These are phyloP conservation scores for Sinapis alba DNA, from an alignment of 441 rosid species.

Conservation along the genomic window DNA sequence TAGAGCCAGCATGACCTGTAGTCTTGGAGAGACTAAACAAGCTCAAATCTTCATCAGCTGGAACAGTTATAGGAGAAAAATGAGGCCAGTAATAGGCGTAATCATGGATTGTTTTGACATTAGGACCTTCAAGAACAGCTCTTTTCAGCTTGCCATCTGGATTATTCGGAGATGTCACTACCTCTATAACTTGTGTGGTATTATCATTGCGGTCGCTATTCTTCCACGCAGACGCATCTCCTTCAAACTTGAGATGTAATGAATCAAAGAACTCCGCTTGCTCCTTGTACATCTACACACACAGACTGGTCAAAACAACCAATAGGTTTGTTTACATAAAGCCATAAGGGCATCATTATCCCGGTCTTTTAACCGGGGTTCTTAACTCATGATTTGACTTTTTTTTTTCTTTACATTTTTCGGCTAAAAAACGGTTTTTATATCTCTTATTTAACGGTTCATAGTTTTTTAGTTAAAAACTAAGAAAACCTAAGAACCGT, in stretches of 20 bases:
- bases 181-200: constrained; percentile 44
- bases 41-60: constrained; percentile 54
- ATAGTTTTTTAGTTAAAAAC: too few species aligned
- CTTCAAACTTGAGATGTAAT: constrained; percentile 20
- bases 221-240: constrained; percentile 46
- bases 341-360: too few species aligned
- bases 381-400: too few species aligned
- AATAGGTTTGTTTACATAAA: not conserved
- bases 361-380: too few species aligned
- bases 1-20: constrained; percentile 75
- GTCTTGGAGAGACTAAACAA: constrained; percentile 63
- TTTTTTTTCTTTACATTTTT: too few species aligned
- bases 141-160: too few species aligned
- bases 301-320: not conserved
- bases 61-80: constrained; percentile 56
- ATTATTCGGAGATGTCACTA: constrained; percentile 75
- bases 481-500: too few species aligned
- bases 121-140: constrained; percentile 51
- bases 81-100: constrained; percentile 77
- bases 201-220: constrained; percentile 25
- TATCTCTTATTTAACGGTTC: too few species aligned
- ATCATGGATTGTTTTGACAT: constrained; percentile 54
- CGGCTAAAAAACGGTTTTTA: too few species aligned
- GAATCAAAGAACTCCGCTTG: constrained; percentile 35
- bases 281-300: constrained; percentile 3